These are phyloP conservation scores for Pseudocercospora vitis DNA, from an alignment of 2,329 filamentous ascomycete species.

Conservation along the genomic window DNA sequence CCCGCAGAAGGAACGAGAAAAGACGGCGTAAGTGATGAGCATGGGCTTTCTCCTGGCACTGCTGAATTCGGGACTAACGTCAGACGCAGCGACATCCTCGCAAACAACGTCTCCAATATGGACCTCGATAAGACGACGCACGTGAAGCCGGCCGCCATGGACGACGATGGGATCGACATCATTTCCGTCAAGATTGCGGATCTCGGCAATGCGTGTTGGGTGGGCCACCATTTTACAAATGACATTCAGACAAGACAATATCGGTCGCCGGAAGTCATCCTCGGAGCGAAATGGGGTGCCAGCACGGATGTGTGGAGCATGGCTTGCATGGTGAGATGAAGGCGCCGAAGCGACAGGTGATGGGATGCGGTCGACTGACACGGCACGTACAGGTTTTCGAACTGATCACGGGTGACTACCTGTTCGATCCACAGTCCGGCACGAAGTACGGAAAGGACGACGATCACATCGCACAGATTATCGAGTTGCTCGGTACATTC, in stretches of 20 bases:
- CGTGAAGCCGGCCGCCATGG: constrained; percentile 58
- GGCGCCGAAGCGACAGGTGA: not conserved
- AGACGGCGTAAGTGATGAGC: constrained; percentile 75
- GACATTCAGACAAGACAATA: constrained; percentile 99
- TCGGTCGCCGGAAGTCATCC: constrained; percentile 91
- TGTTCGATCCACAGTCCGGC: constrained; percentile 96
- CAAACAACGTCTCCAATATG: constrained; percentile 91
- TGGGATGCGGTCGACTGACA: constrained; percentile 13
- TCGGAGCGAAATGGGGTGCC: constrained; percentile 97
- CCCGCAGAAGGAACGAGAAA: constrained; percentile 78
- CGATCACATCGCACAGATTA: constrained; percentile 98
- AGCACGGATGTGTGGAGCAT: constrained; percentile 99
- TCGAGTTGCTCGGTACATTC: constrained; percentile 90
- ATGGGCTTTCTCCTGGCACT: constrained; percentile 16
- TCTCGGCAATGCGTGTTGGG: constrained; percentile 97
- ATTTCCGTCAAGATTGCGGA: constrained; percentile 99
- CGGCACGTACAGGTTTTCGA: constrained; percentile 75
- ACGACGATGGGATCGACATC: constrained; percentile 64
- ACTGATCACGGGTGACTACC: constrained; percentile 94
- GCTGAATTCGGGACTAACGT: constrained; percentile 31
- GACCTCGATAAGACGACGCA: constrained; percentile 75
- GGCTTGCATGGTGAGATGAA: constrained; percentile 83
- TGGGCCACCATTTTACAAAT: constrained; percentile 97
- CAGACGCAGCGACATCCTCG: constrained; percentile 66
- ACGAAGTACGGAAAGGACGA: constrained; percentile 99